These are phyloP conservation scores for Scenedesmus sp. DNA, from an alignment of 163 green algal genomes.

Conservation along the genomic window DNA sequence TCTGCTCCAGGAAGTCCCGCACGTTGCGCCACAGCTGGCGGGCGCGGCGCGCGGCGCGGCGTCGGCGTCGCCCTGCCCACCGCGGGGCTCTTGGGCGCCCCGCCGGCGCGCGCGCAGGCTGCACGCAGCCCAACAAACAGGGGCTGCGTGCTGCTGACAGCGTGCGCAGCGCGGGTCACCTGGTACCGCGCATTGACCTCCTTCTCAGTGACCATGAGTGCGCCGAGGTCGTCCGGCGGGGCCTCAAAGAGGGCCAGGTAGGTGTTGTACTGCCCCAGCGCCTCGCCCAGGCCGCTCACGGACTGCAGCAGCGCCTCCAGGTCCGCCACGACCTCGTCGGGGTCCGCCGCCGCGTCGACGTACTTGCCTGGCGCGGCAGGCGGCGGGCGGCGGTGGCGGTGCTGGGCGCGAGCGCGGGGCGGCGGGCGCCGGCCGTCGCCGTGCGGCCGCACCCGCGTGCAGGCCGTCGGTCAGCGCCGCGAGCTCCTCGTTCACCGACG, in stretches of 20 bases:
- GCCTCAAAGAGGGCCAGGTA: conserved; percentile 72
- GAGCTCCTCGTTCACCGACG: conserved; percentile 70
- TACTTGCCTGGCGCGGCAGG: conserved; percentile 72
- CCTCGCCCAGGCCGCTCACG: conserved; percentile 55
- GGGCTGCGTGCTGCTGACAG: not conserved
- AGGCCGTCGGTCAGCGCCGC: conserved; percentile 57
- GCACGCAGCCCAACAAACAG: not conserved
- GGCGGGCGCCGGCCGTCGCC: no score
- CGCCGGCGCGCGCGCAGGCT: not conserved
- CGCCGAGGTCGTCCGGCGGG: conserved; percentile 67
- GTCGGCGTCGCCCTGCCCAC: no score
- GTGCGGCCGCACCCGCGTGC: conserved; percentile 51
- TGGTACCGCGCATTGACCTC: conserved; percentile 68
- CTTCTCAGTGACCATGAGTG: conserved; percentile 72
- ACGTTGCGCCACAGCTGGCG: conserved; percentile 75
- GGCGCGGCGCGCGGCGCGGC: no score
- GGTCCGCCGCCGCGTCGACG: conserved; percentile 70
- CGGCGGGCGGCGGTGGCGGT: no score
- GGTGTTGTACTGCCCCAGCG: conserved; percentile 36
- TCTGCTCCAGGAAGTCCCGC: conserved; percentile 72
- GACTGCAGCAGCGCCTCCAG: conserved; percentile 67
- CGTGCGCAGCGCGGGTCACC: conserved; percentile 22
- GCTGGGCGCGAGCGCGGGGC: no score
- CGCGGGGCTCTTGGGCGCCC: no score
- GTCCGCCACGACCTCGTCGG: conserved; percentile 71